Evolutionary conservation across 2,329 filamentous ascomycete genomes (phyloP).

Genomic region (Colletotrichum echinochloae): DNA sequence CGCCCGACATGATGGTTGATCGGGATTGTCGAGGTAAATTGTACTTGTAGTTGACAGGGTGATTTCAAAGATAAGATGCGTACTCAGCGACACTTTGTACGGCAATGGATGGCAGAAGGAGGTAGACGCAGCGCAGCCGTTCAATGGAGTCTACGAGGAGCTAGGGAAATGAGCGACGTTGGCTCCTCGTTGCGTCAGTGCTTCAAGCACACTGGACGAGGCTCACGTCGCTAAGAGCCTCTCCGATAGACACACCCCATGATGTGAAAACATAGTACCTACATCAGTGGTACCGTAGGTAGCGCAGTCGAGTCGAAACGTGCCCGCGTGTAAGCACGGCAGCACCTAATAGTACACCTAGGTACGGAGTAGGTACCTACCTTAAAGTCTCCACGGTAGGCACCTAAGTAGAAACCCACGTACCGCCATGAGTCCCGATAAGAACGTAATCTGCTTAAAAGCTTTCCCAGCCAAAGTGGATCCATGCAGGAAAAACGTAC

Average conservation of each 20-base stretch:
- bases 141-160: conserved; percentile 5
- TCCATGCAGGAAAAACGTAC: not conserved
- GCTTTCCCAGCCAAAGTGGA: not conserved
- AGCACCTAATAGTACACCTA: no score
- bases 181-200: conserved; percentile 23
- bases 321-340: not conserved
- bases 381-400: not conserved
- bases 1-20: conserved; percentile 52
- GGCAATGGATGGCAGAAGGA: not conserved
- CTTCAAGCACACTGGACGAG: conserved; percentile 4
- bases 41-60: not conserved
- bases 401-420: no score
- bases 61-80: no score
- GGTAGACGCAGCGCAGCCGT: not conserved
- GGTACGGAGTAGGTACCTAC: not conserved
- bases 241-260: not conserved
- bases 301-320: no score
- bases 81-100: not conserved
- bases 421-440: no score
- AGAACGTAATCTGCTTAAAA: not conserved
- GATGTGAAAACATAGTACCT: no score
- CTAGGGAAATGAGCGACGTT: not conserved
- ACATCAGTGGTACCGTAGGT: no score
- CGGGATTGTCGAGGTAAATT: not conserved
- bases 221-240: conserved; percentile 7